phyloP scores from a whole-genome alignment of 352 stramenopile species.

The Aphanomyces stellatus region DNA sequence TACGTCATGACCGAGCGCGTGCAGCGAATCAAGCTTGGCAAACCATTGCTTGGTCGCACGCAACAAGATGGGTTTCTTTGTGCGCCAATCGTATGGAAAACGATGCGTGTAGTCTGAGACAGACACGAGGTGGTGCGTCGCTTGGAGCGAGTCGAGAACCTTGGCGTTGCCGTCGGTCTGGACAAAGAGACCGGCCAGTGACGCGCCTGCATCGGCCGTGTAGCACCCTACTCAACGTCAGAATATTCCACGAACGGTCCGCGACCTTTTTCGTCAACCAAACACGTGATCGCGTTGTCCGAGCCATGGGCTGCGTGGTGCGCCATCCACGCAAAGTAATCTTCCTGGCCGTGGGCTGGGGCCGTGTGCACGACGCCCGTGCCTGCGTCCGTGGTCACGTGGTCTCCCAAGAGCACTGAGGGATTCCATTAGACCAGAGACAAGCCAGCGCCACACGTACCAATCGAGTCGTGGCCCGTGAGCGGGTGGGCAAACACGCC shows the following conservation, averaged over 20 bases:
- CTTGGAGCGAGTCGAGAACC: constrained; percentile 83
- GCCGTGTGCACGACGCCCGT: constrained; percentile 99
- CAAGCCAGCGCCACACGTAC: background rate
- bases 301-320: constrained; percentile 32
- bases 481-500: constrained; percentile 87
- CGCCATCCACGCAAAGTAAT: constrained; percentile 79
- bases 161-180: constrained; percentile 86
- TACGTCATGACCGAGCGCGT: constrained; percentile 57
- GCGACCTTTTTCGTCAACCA: constrained; percentile 49
- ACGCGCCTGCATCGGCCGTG: constrained; percentile 87
- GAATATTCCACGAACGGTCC: background rate
- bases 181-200: constrained; percentile 87
- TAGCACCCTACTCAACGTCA: constrained; percentile 59
- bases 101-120: constrained; percentile 87
- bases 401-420: constrained; percentile 87
- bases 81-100: constrained; percentile 99
- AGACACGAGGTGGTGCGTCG: constrained; percentile 76
- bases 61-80: constrained; percentile 98
- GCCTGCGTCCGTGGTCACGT: constrained; percentile 96
- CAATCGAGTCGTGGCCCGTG: constrained; percentile 56
- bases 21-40: constrained; percentile 90
- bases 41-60: constrained; percentile 99
- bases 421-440: background rate
- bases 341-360: constrained; percentile 96
- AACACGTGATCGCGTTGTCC: constrained; percentile 41